Conservation (phyloP, 495 filamentous ascomycete genomes). For the Penicillium paradoxum region DNA sequence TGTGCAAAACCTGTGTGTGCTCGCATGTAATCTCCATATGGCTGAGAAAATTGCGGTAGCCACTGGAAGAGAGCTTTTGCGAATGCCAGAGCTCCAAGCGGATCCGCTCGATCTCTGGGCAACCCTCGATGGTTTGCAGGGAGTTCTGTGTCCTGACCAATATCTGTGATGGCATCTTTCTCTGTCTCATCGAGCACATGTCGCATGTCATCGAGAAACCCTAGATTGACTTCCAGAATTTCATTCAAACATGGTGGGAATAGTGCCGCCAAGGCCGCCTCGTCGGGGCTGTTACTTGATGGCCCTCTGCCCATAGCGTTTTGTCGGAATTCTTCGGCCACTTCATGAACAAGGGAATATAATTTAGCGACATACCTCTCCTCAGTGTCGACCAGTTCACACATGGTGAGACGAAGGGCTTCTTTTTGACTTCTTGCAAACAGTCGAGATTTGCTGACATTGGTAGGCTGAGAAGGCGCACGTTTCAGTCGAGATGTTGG, state of each 20-base stretch:
- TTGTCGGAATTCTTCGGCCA: conserved; percentile 66
- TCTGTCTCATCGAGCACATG: conserved; percentile 78
- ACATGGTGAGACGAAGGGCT: conserved; percentile 79
- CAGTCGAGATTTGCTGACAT: conserved; percentile 63
- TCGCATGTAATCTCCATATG: conserved; percentile 86
- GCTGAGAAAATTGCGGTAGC: conserved; percentile 84
- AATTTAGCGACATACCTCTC: conserved; percentile 87
- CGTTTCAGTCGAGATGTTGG: conserved; percentile 83
- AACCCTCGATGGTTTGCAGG: conserved; percentile 32
- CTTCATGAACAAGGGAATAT: conserved; percentile 69
- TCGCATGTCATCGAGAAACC: conserved; percentile 69
- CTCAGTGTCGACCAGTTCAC: conserved; percentile 88
- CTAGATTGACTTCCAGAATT: conserved; percentile 74
- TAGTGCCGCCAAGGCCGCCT: conserved; percentile 63
- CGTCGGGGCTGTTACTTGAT: conserved; percentile 66
- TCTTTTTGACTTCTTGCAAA: conserved; percentile 80
- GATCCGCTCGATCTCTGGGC: conserved; percentile 53
- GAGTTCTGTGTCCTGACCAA: conserved; percentile 51
- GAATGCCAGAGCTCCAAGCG: conserved; percentile 67
- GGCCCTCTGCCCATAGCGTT: conserved; percentile 54
- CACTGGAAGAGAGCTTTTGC: conserved; percentile 76
- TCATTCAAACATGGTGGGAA: conserved; percentile 75
- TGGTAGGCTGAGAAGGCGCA: conserved; percentile 79
- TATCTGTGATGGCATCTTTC: conserved; percentile 66
- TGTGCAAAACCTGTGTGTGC: conserved; percentile 79